Evolutionary conservation across 345 rosid genomes (phyloP).

Genomic region (Eucalyptus marginata): DNA sequence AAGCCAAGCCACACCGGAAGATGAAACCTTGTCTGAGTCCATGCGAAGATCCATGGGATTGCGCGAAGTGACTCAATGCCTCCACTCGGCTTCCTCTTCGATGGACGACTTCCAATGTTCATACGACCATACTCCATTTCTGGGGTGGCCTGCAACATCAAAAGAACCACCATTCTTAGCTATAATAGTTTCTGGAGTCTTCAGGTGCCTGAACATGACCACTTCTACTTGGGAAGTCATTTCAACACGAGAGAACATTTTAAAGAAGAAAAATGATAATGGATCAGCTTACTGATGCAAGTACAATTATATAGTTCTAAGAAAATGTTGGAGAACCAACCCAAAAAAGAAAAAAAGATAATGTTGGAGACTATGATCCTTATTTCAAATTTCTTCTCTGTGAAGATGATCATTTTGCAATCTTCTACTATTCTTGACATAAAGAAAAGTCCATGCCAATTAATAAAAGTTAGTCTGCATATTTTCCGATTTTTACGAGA

Average conservation of each 20-base stretch:
- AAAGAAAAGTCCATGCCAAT: background rate
- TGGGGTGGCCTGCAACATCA: slow-evolving; percentile 63
- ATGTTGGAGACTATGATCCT: background rate
- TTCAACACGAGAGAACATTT: background rate
- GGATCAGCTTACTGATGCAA: background rate
- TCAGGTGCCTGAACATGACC: background rate
- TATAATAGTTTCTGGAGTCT: background rate
- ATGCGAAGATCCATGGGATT: slow-evolving; percentile 98
- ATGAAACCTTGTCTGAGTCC: slow-evolving; percentile 98
- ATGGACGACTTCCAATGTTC: slow-evolving; percentile 98
- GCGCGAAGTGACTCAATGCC: slow-evolving; percentile 98
- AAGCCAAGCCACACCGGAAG: slow-evolving; percentile 97
- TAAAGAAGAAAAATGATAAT: background rate
- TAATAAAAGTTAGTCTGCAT: background rate
- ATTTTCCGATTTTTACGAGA: background rate
- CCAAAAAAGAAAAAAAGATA: background rate
- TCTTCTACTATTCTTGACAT: background rate
- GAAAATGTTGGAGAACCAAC: background rate
- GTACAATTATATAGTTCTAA: background rate
- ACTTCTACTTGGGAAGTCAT: background rate
- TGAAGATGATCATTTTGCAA: background rate
- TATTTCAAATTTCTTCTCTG: background rate
- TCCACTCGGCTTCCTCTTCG: slow-evolving; percentile 90
- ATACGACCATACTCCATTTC: slow-evolving; percentile 93
- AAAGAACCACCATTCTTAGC: background rate